phyloP scores from a whole-genome alignment of 257 asterid species.

The Solanum chiquidenum region DNA sequence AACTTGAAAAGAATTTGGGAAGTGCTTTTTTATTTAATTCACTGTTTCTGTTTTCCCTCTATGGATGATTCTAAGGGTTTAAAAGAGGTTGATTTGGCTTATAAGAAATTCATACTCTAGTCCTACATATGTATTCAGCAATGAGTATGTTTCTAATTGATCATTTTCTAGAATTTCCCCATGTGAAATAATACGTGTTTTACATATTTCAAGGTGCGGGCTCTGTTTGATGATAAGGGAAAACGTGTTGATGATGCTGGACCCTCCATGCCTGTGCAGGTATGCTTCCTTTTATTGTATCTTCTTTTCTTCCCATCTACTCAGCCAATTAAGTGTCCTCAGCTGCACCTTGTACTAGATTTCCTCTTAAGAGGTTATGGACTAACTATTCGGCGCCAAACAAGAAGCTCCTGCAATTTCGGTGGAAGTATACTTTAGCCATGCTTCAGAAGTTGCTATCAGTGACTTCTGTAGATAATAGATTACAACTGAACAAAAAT shows the following conservation, averaged over 20 bases:
- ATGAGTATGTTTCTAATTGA: background rate
- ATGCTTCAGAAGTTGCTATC: background rate
- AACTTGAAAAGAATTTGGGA: background rate
- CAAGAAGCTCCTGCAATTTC: background rate
- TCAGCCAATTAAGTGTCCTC: background rate
- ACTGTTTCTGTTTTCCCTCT: background rate
- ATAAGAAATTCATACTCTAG: background rate
- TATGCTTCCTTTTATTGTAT: constrained; percentile 6
- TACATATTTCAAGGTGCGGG: constrained; percentile 63
- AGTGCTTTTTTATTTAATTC: background rate
- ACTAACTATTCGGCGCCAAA: background rate
- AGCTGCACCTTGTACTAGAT: background rate
- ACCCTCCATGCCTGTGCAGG: constrained; percentile 97
- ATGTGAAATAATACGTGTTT: constrained; percentile 9
- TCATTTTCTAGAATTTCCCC: background rate
- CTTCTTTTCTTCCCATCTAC: background rate
- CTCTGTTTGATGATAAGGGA: constrained; percentile 83
- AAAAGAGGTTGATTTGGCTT: background rate
- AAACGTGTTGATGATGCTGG: constrained; percentile 75
- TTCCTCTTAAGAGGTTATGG: background rate
- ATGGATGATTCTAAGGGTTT: background rate
- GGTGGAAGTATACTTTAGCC: background rate
- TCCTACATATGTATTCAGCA: background rate
- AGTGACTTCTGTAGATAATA: background rate
- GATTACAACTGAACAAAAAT: background rate